Percentiles rank a stretch among this genome's conserved stretches.
Evolutionary conservation across 495 filamentous ascomycete species (phyloP).

Genomic region (Hyphodiscus hymeniophilus): DNA sequence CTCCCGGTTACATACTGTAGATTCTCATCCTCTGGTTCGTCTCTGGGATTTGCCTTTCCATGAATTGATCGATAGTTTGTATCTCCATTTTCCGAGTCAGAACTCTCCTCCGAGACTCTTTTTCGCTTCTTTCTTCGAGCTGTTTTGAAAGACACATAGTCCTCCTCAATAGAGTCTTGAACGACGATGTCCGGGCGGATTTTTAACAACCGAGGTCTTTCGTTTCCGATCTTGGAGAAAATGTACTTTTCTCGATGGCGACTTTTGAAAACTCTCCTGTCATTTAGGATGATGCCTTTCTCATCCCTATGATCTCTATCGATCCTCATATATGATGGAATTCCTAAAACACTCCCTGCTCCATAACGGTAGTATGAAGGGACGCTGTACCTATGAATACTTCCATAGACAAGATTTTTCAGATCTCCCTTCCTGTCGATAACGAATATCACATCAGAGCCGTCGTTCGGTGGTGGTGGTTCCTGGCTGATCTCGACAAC

Average conservation of each 20-base stretch:
- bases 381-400: slow-evolving; percentile 50
- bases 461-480: background rate
- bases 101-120: slow-evolving; percentile 23
- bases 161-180: slow-evolving; percentile 23
- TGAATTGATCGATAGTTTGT: slow-evolving; percentile 65
- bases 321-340: slow-evolving; percentile 38
- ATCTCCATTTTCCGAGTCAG: slow-evolving; percentile 37
- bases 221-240: slow-evolving; percentile 29
- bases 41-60: slow-evolving; percentile 45
- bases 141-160: slow-evolving; percentile 36
- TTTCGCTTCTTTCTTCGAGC: slow-evolving; percentile 15
- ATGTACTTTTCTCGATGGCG: slow-evolving; percentile 25
- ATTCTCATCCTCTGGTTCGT: slow-evolving; percentile 38
- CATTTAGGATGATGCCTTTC: slow-evolving; percentile 36
- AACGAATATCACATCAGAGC: slow-evolving; percentile 25
- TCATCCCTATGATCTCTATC: slow-evolving; percentile 41
- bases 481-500: background rate
- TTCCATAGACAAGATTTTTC: slow-evolving; percentile 52
- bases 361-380: slow-evolving; percentile 53
- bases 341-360: slow-evolving; percentile 50
- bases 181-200: slow-evolving; percentile 23
- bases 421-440: slow-evolving; percentile 54
- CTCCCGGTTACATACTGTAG: slow-evolving; percentile 46
- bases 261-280: slow-evolving; percentile 15
- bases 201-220: slow-evolving; percentile 28